Percentiles rank a stretch among this genome's conserved stretches.
Conservation (phyloP, 768 basidiomycete species). For the Podaxis sp. region DNA sequence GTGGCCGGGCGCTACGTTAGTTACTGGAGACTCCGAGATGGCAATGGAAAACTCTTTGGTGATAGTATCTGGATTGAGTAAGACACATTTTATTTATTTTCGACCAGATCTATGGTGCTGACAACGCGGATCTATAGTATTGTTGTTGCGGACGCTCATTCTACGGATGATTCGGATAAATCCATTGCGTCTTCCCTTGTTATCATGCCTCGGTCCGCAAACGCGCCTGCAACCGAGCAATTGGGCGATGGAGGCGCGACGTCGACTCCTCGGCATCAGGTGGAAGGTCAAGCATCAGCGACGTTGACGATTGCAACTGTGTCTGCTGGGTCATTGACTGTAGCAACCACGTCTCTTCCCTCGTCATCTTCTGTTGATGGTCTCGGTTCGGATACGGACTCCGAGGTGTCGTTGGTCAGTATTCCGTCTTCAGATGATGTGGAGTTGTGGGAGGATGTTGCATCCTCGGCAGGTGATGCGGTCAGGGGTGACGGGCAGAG, state of each 20-base stretch:
- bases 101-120: neutral
- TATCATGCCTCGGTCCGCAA: conserved; percentile 52
- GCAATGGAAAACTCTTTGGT: conserved; percentile 61
- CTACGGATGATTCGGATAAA: conserved; percentile 35
- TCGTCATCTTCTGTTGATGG: conserved; percentile 21
- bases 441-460: conserved; percentile 60
- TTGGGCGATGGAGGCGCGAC: neutral
- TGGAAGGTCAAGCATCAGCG: conserved; percentile 25
- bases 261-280: conserved; percentile 20
- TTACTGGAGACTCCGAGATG: conserved; percentile 74
- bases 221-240: conserved; percentile 20
- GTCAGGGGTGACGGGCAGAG: conserved; percentile 15
- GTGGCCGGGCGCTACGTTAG: conserved; percentile 68
- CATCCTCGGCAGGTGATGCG: conserved; percentile 31
- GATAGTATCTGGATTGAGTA: conserved; percentile 80
- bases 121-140: conserved; percentile 43
- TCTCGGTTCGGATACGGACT: conserved; percentile 25
- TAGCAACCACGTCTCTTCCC: conserved; percentile 19
- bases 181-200: conserved; percentile 68
- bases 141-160: conserved; percentile 57
- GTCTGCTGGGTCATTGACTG: conserved; percentile 19
- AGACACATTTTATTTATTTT: conserved; percentile 25
- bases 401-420: conserved; percentile 61
- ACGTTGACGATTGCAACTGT: conserved; percentile 11
- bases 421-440: conserved; percentile 55